Percentiles rank a stretch among this genome's conserved stretches.
Evolutionary conservation across 176 grass and related monocot species (phyloP).

Genomic region (Aegilops sharonensis): DNA sequence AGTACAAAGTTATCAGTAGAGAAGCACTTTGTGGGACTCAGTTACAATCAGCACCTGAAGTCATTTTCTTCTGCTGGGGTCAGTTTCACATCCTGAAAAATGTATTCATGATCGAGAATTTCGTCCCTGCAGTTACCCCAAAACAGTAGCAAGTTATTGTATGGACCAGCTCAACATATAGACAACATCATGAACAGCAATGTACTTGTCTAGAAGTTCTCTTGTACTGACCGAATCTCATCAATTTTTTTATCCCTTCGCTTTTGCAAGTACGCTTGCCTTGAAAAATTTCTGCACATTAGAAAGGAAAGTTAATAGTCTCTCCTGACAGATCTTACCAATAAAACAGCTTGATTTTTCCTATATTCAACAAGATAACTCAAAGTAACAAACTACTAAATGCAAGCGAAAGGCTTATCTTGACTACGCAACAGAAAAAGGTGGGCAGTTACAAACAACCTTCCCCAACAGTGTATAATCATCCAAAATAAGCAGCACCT

Average conservation of each 20-base stretch:
- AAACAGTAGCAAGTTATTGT: slow-evolving; percentile 15
- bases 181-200: slow-evolving; percentile 19
- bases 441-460: background rate
- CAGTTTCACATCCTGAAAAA: slow-evolving; percentile 80
- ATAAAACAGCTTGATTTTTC: background rate
- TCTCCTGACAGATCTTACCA: background rate
- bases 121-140: slow-evolving; percentile 62
- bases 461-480: background rate
- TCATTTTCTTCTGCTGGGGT: slow-evolving; percentile 82
- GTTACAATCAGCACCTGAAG: slow-evolving; percentile 46
- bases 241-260: slow-evolving; percentile 88
- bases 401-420: slow-evolving; percentile 1
- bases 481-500: background rate
- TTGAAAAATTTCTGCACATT: slow-evolving; percentile 75
- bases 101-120: slow-evolving; percentile 87
- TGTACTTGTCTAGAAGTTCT: slow-evolving; percentile 22
- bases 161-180: background rate
- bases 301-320: slow-evolving; percentile 5
- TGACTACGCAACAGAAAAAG: background rate
- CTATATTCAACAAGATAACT: background rate
- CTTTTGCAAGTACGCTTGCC: slow-evolving; percentile 81
- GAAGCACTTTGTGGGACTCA: background rate
- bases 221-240: slow-evolving; percentile 69
- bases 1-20: slow-evolving; percentile 16
- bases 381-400: slow-evolving; percentile 3